A percentile compares a stretch with the other conserved stretches of the same genome.
Evolutionary conservation across 164 flowering plant genomes (phyloP).

Genomic region (Sextonia rubra): DNA sequence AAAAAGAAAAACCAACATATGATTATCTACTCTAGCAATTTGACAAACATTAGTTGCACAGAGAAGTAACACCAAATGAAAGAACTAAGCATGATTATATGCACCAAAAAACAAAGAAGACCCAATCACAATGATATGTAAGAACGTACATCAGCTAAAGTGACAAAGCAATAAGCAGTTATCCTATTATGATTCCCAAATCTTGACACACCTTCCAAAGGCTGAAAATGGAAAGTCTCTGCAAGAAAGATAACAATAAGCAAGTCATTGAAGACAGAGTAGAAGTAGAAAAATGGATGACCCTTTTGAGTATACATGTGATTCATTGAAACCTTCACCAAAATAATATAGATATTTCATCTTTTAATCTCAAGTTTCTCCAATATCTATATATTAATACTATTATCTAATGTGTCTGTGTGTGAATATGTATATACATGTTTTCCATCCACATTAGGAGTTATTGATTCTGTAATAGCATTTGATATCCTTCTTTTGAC

Average conservation of each 20-base stretch:
- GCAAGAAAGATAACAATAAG: constrained; percentile 18
- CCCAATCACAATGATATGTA: constrained; percentile 1
- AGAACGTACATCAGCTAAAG: constrained; percentile 79
- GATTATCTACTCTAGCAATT: no score
- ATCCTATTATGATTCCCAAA: constrained; percentile 82
- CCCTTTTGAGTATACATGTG: neutral
- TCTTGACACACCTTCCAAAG: constrained; percentile 81
- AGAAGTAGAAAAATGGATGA: neutral
- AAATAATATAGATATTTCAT: neutral
- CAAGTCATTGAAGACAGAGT: neutral
- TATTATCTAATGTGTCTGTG: neutral
- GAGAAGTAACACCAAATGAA: no score
- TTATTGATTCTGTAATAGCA: no score
- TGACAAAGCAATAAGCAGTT: constrained; percentile 95
- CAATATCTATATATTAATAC: neutral
- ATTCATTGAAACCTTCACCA: no score
- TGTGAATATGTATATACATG: no score
- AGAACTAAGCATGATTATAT: neutral
- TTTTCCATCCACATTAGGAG: neutral
- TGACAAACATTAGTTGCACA: no score
- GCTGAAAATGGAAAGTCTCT: constrained; percentile 85
- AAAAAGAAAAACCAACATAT: no score
- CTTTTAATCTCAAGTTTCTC: neutral
- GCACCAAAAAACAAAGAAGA: neutral
- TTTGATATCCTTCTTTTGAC: no score